phyloP scores from a whole-genome alignment of 192 early-diverging fungal species.

The Kappamyces sp. region DNA sequence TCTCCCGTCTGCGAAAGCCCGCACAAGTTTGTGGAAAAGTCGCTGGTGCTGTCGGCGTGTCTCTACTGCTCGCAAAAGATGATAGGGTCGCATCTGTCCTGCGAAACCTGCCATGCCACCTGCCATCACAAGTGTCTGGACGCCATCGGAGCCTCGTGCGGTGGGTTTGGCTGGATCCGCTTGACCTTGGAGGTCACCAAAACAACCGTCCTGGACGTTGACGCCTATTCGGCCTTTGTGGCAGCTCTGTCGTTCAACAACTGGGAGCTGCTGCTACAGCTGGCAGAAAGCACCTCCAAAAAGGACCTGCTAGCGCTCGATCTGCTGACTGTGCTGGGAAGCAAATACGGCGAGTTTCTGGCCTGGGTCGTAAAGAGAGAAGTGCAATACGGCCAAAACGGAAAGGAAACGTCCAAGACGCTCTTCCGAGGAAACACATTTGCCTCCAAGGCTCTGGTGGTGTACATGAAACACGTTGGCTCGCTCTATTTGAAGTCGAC shows the following conservation, averaged over 20 bases:
- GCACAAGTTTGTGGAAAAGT: conserved; percentile 11
- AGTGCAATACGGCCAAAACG: neutral
- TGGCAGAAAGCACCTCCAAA: conserved; percentile 4
- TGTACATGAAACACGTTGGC: conserved; percentile 53
- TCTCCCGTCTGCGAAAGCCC: neutral
- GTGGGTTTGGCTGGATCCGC: neutral
- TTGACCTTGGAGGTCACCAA: conserved; percentile 9
- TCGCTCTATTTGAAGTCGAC: conserved; percentile 38
- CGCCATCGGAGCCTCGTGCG: neutral
- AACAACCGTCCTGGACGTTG: neutral
- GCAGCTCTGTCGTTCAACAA: neutral
- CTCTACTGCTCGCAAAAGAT: neutral
- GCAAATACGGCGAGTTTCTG: neutral
- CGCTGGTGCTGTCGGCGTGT: neutral
- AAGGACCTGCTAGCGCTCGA: neutral
- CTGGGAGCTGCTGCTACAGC: neutral
- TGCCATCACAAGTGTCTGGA: conserved; percentile 13
- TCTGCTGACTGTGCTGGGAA: neutral
- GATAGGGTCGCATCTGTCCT: neutral
- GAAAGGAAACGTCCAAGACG: conserved; percentile 46
- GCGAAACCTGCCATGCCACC: neutral
- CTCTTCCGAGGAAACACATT: conserved; percentile 54
- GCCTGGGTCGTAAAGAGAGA: conserved; percentile 6
- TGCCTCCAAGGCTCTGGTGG: conserved; percentile 50
- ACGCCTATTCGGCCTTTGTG: conserved; percentile 5